Percentiles rank a stretch among this genome's conserved stretches.
Conservation (phyloP, 345 rosid species). For the Microcos paniculata region DNA sequence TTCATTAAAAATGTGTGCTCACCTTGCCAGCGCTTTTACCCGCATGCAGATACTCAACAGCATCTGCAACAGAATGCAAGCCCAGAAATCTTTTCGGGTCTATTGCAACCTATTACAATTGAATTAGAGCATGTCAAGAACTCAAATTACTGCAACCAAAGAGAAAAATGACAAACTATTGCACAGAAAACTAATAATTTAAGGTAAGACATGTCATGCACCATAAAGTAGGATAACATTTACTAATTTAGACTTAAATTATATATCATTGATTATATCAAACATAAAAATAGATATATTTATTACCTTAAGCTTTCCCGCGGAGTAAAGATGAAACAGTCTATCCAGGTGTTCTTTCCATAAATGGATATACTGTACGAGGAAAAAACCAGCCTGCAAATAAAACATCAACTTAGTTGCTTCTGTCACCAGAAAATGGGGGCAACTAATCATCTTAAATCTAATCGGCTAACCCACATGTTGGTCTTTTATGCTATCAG, state of each 20-base stretch:
- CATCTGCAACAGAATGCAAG: slow-evolving; percentile 68
- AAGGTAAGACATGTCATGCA: background rate
- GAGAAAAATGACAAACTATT: background rate
- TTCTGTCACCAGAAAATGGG: background rate
- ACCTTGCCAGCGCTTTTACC: slow-evolving; percentile 99
- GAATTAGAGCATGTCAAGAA: background rate
- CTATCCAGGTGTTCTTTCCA: slow-evolving; percentile 84
- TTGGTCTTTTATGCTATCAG: background rate
- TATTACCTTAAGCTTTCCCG: slow-evolving; percentile 84
- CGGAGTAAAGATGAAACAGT: slow-evolving; percentile 59
- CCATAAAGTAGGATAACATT: background rate
- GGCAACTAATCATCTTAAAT: background rate
- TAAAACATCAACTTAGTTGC: slow-evolving; percentile 12
- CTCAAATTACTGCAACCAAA: background rate
- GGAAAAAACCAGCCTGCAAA: slow-evolving; percentile 90
- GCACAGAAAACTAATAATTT: background rate
- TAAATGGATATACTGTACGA: slow-evolving; percentile 61
- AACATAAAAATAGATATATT: background rate
- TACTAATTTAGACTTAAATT: background rate
- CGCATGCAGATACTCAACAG: slow-evolving; percentile 92
- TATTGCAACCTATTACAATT: slow-evolving; percentile 49
- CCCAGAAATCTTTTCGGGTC: slow-evolving; percentile 78
- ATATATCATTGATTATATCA: background rate
- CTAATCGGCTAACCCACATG: background rate
- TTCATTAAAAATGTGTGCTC: background rate